A percentile compares a stretch with the other conserved stretches of the same genome.
These are phyloP conservation scores for Leptographium procerum DNA, from an alignment of 2,329 filamentous ascomycete genomes.

Conservation along the genomic window DNA sequence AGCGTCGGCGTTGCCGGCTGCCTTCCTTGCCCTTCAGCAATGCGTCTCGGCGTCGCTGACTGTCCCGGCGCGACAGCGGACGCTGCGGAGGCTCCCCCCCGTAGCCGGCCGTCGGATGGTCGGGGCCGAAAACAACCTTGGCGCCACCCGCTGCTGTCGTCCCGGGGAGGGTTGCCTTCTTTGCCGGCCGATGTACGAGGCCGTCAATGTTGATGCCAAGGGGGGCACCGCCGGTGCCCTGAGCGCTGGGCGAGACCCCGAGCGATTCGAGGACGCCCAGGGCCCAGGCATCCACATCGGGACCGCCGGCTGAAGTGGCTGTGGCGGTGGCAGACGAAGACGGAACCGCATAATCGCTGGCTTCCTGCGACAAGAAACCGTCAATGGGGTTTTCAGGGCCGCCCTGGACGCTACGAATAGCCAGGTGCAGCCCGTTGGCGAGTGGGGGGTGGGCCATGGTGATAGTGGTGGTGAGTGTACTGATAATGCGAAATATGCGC, in stretches of 20 bases:
- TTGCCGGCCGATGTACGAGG: not conserved
- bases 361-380: not conserved
- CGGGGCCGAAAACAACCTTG: not conserved
- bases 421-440: not conserved
- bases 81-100: slow-evolving; percentile 26
- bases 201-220: slow-evolving; percentile 68
- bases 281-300: slow-evolving; percentile 58
- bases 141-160: not conserved
- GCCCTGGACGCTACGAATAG: not conserved
- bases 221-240: slow-evolving; percentile 49
- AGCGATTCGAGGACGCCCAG: slow-evolving; percentile 44
- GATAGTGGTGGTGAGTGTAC: not conserved
- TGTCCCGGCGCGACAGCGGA: slow-evolving; percentile 41
- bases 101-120: slow-evolving; percentile 8
- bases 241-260: slow-evolving; percentile 41
- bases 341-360: not conserved
- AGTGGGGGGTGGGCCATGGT: not conserved
- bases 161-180: not conserved
- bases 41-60: slow-evolving; percentile 53
- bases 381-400: not conserved
- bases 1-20: slow-evolving; percentile 71
- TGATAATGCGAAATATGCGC: no score
- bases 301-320: slow-evolving; percentile 9
- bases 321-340: not conserved
- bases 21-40: slow-evolving; percentile 85